Base-by-base conservation (phyloP, 2,329 filamentous ascomycete species). In the Myriosclerotinia scirpicola region DNA sequence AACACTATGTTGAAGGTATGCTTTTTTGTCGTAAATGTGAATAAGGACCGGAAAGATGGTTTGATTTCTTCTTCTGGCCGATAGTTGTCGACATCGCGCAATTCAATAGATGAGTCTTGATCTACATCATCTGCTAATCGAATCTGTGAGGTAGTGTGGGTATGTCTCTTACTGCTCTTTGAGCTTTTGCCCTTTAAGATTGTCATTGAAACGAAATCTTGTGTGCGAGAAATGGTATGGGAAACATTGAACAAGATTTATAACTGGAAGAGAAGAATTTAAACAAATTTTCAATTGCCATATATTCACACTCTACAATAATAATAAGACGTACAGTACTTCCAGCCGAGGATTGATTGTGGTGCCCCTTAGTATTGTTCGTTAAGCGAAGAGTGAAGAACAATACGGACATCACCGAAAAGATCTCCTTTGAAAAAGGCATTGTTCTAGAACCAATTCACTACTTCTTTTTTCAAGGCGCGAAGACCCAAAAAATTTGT, bases 1-100 rank as follows among this genome's bases (percentile, higher is more conserved):
- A 81, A 73, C 14, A 80, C 56, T 0, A 94, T 76, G 5, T 85
- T 75, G 0, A 80, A 78, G 0, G 83, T 69, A 73, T 96, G 89
- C 20, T 80, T 78, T 70, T 77, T 81, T n/a, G 81, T 85, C 0
- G 88, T 90, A 76, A 96, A 97, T 53, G 80, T 80, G 76, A 97
- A 94, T 4, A 97, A 61, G 11, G 72, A 76, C 2, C 70, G 68
- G 69, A 72, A 76, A 40, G 74, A 73, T 15, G 71, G 36, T 44
- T 68, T 67, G 54, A 58, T 54, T 30, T 53, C 58, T 5, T 54
- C 53, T 34, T 66, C 52, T 14, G 34, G n/a, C 14, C 70, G 30
- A 1, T 55, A 14, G 26, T 46, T 22, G 40, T 61, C 38, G 14
- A 44, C 3, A 26, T 40, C 34, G 22, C 30, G 64, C 64, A 66